Conservation (phyloP, 768 basidiomycete genomes). For the Trametes coccinea region DNA sequence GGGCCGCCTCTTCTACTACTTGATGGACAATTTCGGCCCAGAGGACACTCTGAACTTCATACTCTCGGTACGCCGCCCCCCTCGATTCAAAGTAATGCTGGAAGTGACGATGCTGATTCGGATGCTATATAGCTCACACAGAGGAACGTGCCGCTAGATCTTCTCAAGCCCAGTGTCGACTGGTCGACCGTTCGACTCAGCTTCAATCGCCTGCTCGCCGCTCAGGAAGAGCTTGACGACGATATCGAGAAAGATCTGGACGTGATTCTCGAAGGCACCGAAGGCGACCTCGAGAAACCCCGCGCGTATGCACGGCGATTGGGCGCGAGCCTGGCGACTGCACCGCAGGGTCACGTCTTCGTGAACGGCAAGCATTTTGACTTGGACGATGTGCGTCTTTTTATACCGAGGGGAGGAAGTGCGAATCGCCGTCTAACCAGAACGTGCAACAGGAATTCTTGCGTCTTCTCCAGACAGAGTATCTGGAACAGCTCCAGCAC, state of each 20-base stretch:
- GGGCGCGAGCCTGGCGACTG: slow-evolving; percentile 42
- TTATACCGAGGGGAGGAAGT: not conserved
- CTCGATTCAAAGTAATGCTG: not conserved
- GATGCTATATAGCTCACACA: slow-evolving; percentile 39
- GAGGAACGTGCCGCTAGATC: slow-evolving; percentile 34
- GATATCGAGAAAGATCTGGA: slow-evolving; percentile 36
- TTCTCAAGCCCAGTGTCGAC: slow-evolving; percentile 37
- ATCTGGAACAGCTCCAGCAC: slow-evolving; percentile 59
- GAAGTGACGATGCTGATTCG: not conserved
- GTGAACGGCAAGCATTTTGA: slow-evolving; percentile 84
- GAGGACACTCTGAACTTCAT: slow-evolving; percentile 65
- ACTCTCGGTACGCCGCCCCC: not conserved
- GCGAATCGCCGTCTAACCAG: not conserved
- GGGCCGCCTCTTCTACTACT: slow-evolving; percentile 70
- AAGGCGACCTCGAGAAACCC: slow-evolving; percentile 41
- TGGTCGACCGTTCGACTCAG: slow-evolving; percentile 44
- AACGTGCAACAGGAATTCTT: slow-evolving; percentile 56
- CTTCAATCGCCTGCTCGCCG: slow-evolving; percentile 41
- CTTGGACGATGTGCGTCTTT: slow-evolving; percentile 60
- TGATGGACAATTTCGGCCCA: slow-evolving; percentile 62
- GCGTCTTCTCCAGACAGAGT: slow-evolving; percentile 59
- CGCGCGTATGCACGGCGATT: slow-evolving; percentile 60
- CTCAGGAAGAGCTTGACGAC: slow-evolving; percentile 27
- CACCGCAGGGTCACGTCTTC: slow-evolving; percentile 68
- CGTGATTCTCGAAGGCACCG: slow-evolving; percentile 37